These are phyloP conservation scores for Phytopythium oedochilum DNA, from an alignment of 352 stramenopile genomes.

Conservation along the genomic window DNA sequence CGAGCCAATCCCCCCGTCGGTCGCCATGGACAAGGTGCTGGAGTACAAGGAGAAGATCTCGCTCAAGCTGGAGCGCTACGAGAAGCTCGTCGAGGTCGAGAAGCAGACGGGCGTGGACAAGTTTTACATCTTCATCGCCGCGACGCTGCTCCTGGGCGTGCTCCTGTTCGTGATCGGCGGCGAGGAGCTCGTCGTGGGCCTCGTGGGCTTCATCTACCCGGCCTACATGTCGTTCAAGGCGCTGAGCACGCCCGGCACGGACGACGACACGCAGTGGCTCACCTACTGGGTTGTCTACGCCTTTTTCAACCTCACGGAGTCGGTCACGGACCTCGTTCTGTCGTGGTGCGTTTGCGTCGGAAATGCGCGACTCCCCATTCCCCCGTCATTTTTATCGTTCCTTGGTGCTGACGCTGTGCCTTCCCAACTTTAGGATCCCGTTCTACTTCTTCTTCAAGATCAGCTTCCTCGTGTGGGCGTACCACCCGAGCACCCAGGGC, in stretches of 20 bases:
- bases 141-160: conserved; percentile 38
- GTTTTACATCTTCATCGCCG: conserved; percentile 80
- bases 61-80: conserved; percentile 73
- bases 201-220: conserved; percentile 87
- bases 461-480: conserved; percentile 81
- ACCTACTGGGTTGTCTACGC: conserved; percentile 95
- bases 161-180: conserved; percentile 80
- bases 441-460: conserved; percentile 90
- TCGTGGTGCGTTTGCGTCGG: conserved; percentile 68
- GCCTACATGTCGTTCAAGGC: conserved; percentile 89
- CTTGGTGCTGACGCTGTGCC: background rate
- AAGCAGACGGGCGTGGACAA: conserved; percentile 85
- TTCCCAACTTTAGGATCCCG: conserved; percentile 43
- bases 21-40: conserved; percentile 70
- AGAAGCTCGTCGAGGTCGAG: conserved; percentile 81
- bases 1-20: background rate
- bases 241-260: conserved; percentile 61
- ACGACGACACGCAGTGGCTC: conserved; percentile 87
- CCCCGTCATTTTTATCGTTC: background rate
- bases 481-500: conserved; percentile 77
- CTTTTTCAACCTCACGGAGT: conserved; percentile 96
- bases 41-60: conserved; percentile 86
- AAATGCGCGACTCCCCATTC: too few relatives aligned
- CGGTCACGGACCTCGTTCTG: conserved; percentile 74
- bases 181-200: conserved; percentile 68